Conservation (phyloP, 371 early-diverging fungal species). For the Mortierella sp. region DNA sequence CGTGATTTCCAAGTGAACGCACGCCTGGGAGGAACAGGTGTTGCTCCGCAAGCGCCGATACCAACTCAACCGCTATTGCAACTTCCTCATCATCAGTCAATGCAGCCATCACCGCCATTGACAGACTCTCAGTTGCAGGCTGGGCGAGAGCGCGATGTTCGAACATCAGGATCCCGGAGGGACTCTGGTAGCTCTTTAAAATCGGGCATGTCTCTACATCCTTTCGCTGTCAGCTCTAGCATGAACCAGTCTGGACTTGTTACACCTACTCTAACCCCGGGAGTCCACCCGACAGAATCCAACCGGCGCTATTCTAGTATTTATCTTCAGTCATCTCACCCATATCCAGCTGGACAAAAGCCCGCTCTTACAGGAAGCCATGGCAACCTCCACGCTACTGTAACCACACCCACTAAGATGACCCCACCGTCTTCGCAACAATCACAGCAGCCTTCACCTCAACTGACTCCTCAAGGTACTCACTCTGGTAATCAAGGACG, state of each 20-base stretch:
- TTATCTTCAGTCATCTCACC: constrained; percentile 3
- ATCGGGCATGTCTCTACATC: background rate
- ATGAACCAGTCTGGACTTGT: background rate
- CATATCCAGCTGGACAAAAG: background rate
- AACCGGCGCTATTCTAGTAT: background rate
- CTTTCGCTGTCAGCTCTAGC: background rate
- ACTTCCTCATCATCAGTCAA: constrained; percentile 2
- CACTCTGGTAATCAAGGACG: constrained; percentile 13
- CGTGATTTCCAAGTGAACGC: constrained; percentile 29
- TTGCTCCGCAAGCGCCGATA: background rate
- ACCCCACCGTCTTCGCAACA: constrained; percentile 17
- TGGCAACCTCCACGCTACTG: constrained; percentile 6
- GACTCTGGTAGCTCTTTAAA: constrained; percentile 8
- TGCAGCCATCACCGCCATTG: background rate
- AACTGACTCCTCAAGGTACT: constrained; percentile 17
- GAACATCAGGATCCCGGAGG: background rate
- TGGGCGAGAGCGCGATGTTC: constrained; percentile 3
- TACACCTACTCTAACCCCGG: background rate
- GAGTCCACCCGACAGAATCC: background rate
- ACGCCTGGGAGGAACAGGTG: constrained; percentile 20
- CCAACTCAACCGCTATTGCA: background rate
- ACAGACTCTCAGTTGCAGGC: constrained; percentile 3
- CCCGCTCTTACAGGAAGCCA: constrained; percentile 9
- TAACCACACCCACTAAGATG: constrained; percentile 2
- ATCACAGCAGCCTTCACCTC: constrained; percentile 17